These are phyloP conservation scores for Heliocybe sulcata DNA, from an alignment of 1,284 basidiomycete species.

Conservation along the genomic window DNA sequence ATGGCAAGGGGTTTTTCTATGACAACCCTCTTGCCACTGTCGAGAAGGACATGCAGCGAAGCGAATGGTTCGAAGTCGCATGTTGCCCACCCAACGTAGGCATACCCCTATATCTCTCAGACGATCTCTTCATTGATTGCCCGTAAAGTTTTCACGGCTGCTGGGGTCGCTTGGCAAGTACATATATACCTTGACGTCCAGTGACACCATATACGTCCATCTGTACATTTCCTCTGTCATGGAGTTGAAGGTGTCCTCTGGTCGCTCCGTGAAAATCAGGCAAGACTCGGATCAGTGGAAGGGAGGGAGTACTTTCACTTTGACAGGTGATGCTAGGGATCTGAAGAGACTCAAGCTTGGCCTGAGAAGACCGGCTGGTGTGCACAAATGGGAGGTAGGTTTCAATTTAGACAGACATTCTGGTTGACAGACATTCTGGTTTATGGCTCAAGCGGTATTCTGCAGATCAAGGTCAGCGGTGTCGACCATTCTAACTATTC, in stretches of 20 bases:
- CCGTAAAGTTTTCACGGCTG: slow-evolving; percentile 11
- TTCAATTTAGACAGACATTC: not conserved
- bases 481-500: not conserved
- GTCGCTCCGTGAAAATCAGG: slow-evolving; percentile 5
- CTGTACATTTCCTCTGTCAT: slow-evolving; percentile 12
- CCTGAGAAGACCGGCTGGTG: slow-evolving; percentile 8
- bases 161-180: slow-evolving; percentile 13
- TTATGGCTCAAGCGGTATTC: not conserved
- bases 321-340: slow-evolving; percentile 2
- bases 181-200: slow-evolving; percentile 10
- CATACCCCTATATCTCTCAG: not conserved
- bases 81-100: slow-evolving; percentile 15
- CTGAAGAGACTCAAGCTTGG: slow-evolving; percentile 3
- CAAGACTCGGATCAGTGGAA: slow-evolving; percentile 10
- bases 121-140: not conserved
- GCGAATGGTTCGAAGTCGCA: slow-evolving; percentile 14
- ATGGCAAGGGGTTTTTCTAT: slow-evolving; percentile 17
- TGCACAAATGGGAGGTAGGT: slow-evolving; percentile 8
- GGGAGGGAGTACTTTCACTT: slow-evolving; percentile 8
- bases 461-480: not conserved
- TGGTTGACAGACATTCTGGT: not conserved
- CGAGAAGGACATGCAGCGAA: slow-evolving; percentile 10
- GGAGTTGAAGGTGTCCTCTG: slow-evolving; percentile 5
- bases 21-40: slow-evolving; percentile 17
- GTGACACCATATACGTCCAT: slow-evolving; percentile 11